These are phyloP conservation scores for Ligustrum vulgare DNA, from an alignment of 257 asterid genomes.

Conservation along the genomic window DNA sequence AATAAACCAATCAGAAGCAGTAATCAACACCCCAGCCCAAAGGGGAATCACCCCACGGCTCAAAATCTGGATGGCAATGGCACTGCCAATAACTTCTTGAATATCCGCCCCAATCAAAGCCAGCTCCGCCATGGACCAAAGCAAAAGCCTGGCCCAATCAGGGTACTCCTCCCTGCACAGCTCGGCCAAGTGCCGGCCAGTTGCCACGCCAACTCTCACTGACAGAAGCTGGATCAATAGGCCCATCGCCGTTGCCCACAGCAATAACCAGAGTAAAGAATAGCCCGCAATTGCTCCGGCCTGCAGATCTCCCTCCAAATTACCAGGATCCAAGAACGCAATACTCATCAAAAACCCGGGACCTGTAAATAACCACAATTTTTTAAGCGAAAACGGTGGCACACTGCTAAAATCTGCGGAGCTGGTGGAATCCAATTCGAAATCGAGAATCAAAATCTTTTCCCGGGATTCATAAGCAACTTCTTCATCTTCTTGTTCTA, in stretches of 20 bases:
- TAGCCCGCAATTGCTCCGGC: constrained; percentile 97
- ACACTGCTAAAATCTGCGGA: constrained; percentile 34
- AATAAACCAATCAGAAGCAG: constrained; percentile 90
- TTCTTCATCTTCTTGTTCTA: constrained; percentile 34
- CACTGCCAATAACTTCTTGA: constrained; percentile 97
- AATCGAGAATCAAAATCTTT: constrained; percentile 52
- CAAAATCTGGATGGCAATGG: constrained; percentile 86
- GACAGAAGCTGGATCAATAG: constrained; percentile 78
- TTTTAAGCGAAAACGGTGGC: constrained; percentile 76
- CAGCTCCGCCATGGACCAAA: constrained; percentile 94
- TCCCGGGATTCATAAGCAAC: constrained; percentile 61
- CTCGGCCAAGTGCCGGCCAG: constrained; percentile 95
- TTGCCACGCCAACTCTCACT: constrained; percentile 83
- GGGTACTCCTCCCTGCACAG: constrained; percentile 93
- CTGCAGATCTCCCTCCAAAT: constrained; percentile 91
- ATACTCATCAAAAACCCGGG: constrained; percentile 95
- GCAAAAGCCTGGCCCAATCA: constrained; percentile 69
- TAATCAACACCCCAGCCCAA: constrained; percentile 90
- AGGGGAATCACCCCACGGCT: constrained; percentile 76
- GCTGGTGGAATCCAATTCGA: constrained; percentile 44
- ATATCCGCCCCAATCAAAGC: constrained; percentile 95
- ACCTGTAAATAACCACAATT: constrained; percentile 84
- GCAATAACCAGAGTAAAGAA: constrained; percentile 75
- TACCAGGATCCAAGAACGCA: constrained; percentile 93
- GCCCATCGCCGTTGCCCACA: constrained; percentile 96